These are phyloP conservation scores for Capsicum rhomboideum DNA, from an alignment of 257 asterid genomes.

Conservation along the genomic window DNA sequence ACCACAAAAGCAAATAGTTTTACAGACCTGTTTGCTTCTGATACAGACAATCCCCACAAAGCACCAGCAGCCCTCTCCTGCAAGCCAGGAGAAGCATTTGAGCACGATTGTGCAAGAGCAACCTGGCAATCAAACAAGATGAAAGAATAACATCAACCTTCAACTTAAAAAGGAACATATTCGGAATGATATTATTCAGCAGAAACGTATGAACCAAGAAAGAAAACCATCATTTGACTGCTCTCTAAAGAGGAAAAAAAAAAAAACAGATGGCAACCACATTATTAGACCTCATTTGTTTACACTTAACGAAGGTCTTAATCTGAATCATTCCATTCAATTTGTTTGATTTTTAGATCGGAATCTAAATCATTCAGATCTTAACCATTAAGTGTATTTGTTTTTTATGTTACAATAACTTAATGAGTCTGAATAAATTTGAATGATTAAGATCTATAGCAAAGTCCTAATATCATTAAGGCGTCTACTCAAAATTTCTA, in stretches of 20 bases:
- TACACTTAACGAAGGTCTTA: neutral
- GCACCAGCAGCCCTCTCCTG: slow-evolving; percentile 54
- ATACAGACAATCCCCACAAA: slow-evolving; percentile 42
- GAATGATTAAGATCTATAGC: neutral
- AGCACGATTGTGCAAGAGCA: slow-evolving; percentile 37
- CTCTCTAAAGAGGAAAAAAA: neutral
- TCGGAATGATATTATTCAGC: neutral
- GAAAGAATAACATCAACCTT: neutral
- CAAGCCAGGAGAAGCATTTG: slow-evolving; percentile 41
- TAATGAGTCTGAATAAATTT: neutral
- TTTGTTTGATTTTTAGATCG: neutral
- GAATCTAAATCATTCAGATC: neutral
- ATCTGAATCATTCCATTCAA: neutral
- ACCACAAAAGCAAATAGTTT: neutral
- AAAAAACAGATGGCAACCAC: neutral
- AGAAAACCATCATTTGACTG: neutral
- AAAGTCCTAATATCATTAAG: neutral
- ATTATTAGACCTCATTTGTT: neutral
- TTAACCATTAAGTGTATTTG: neutral
- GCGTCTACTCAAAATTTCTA: neutral
- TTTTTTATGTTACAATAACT: neutral
- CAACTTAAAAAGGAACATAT: neutral
- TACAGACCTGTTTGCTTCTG: slow-evolving; percentile 73
- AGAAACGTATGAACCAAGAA: neutral
- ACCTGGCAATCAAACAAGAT: slow-evolving; percentile 20